Evolutionary conservation across 73 alveolate species (phyloP).

Genomic region (Paramecium pentaurelia): DNA sequence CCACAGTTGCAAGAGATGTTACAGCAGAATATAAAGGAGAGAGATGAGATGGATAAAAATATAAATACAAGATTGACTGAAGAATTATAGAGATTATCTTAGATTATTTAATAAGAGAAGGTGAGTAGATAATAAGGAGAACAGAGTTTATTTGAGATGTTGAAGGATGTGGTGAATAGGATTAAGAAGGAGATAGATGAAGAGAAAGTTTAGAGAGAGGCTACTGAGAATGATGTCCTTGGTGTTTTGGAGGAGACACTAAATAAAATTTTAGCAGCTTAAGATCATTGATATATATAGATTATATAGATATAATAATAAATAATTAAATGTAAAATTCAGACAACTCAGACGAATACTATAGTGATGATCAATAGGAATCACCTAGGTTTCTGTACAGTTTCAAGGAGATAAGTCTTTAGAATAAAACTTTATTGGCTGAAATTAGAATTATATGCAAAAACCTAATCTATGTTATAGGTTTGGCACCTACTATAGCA

Average conservation of each 20-base stretch:
- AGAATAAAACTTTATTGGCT: not conserved
- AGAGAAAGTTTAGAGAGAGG: not conserved
- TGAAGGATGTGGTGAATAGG: slow-evolving; percentile 39
- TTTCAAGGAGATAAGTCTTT: slow-evolving; percentile 1
- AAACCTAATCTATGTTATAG: slow-evolving; percentile 80
- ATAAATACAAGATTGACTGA: not conserved
- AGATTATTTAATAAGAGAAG: slow-evolving; percentile 6
- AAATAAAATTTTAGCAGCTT: slow-evolving; percentile 18
- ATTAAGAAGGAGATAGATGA: slow-evolving; percentile 10
- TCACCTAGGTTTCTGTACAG: not conserved
- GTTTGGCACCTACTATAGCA: slow-evolving; percentile 77
- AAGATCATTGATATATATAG: not conserved
- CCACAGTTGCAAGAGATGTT: not conserved
- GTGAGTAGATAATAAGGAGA: not conserved
- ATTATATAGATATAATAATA: not conserved
- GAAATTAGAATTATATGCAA: slow-evolving; percentile 75
- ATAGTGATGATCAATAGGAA: not conserved
- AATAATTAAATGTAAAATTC: not conserved
- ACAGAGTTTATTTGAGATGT: not conserved
- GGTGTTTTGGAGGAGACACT: slow-evolving; percentile 13
- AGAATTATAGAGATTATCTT: not conserved
- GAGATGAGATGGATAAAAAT: slow-evolving; percentile 8
- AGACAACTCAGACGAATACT: not conserved
- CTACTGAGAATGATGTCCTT: not conserved
- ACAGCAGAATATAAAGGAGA: not conserved